These are phyloP conservation scores for Jamesozyma jinghongensis DNA, from an alignment of 805 yeast species.

Conservation along the genomic window DNA sequence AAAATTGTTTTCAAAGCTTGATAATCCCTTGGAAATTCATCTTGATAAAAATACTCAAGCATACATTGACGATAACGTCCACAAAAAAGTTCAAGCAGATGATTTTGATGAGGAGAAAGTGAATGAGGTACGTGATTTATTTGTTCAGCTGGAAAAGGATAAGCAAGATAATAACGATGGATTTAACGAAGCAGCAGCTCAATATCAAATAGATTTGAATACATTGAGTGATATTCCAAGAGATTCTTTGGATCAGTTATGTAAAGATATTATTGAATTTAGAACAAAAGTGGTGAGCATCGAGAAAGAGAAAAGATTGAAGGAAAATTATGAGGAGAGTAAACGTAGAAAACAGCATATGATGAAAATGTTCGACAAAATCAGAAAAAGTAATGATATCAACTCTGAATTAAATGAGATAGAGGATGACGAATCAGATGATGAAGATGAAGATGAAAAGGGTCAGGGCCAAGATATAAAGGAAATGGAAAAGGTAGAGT, in stretches of 20 bases:
- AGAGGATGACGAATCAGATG: constrained; percentile 11
- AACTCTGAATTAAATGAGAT: constrained; percentile 9
- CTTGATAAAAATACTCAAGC: constrained; percentile 15
- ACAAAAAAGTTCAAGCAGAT: background rate
- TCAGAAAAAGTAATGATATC: constrained; percentile 10
- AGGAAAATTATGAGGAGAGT: constrained; percentile 30
- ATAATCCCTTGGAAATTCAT: constrained; percentile 5
- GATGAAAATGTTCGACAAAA: constrained; percentile 22
- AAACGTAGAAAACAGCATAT: constrained; percentile 19
- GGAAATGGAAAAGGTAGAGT: constrained; percentile 10
- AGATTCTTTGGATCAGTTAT: constrained; percentile 22
- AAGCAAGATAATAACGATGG: background rate
- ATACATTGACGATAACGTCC: constrained; percentile 4
- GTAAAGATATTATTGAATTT: constrained; percentile 44
- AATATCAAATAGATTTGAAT: constrained; percentile 22
- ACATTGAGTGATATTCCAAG: constrained; percentile 26
- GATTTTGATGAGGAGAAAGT: background rate
- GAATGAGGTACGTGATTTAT: background rate
- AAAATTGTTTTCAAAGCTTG: background rate
- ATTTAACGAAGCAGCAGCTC: constrained; percentile 4
- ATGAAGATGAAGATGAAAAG: constrained; percentile 7
- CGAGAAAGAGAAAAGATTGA: constrained; percentile 42
- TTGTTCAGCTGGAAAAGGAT: background rate
- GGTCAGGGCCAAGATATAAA: constrained; percentile 10
- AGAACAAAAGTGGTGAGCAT: constrained; percentile 45